phyloP scores from a whole-genome alignment of 2,329 filamentous ascomycete genomes.

The Ophiocordyceps polyrhachis-furcata region DNA sequence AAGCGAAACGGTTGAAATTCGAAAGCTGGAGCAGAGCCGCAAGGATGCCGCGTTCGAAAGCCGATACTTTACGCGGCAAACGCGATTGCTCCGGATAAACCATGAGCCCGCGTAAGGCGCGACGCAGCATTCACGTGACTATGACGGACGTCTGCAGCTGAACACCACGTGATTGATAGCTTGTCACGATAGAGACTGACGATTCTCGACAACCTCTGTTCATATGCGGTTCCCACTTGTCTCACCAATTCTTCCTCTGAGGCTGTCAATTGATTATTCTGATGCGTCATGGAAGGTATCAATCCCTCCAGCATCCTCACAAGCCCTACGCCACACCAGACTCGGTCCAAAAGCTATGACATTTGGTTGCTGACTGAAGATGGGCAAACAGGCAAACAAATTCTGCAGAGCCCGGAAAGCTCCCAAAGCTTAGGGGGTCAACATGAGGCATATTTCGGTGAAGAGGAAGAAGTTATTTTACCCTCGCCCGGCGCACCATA shows the following conservation, averaged over 20 bases:
- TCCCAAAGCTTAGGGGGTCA: not conserved
- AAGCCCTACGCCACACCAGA: not conserved
- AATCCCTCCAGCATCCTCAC: not conserved
- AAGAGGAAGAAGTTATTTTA: not conserved
- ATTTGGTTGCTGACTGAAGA: not conserved
- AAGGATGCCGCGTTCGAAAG: not conserved
- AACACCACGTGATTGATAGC: not conserved
- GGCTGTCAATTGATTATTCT: not conserved
- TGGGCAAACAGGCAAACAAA: not conserved
- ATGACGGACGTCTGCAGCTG: not conserved
- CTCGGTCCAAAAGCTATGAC: not conserved
- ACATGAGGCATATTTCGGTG: not conserved
- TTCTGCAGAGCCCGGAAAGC: not conserved
- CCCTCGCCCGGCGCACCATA: constrained; percentile 5
- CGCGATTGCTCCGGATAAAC: not conserved
- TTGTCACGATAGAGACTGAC: not conserved
- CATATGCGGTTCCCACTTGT: not conserved
- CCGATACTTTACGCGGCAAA: not conserved
- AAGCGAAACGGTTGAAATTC: not conserved
- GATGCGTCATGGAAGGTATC: not conserved
- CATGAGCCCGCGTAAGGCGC: not conserved
- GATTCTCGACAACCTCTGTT: not conserved
- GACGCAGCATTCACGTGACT: not conserved
- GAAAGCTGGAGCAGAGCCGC: not conserved
- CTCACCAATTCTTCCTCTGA: not conserved